Evolutionary conservation across 176 grass and related monocot genomes (phyloP).

Genomic region (Triticum aestivum): IWGSC_CS_RefSeq_v2.1 NC_057802.1:338262222-338262721

Average conservation of each 20-base stretch:
- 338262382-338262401: neutral
- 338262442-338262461: conserved; percentile 65
- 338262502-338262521: neutral
- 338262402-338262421: conserved; percentile 18
- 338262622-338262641: conserved; percentile 33
- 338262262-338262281: neutral
- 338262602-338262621: conserved; percentile 51
- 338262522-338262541: neutral
- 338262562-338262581: neutral
- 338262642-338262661: conserved; percentile 61
- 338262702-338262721: neutral
- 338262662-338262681: neutral
- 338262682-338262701: neutral
- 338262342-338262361: conserved; percentile 8
- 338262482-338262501: conserved; percentile 67
- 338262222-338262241: neutral
- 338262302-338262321: neutral
- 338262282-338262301: neutral
- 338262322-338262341: neutral
- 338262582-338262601: conserved; percentile 50
- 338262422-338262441: conserved; percentile 58
- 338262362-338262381: conserved; percentile 19
- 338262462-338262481: conserved; percentile 66
- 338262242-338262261: neutral
- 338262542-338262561: neutral